Percentiles rank a stretch among this genome's conserved stretches.
These are phyloP conservation scores for Tolypocladium endophyticum DNA, from an alignment of 2,329 filamentous ascomycete genomes.

Conservation along the genomic window DNA sequence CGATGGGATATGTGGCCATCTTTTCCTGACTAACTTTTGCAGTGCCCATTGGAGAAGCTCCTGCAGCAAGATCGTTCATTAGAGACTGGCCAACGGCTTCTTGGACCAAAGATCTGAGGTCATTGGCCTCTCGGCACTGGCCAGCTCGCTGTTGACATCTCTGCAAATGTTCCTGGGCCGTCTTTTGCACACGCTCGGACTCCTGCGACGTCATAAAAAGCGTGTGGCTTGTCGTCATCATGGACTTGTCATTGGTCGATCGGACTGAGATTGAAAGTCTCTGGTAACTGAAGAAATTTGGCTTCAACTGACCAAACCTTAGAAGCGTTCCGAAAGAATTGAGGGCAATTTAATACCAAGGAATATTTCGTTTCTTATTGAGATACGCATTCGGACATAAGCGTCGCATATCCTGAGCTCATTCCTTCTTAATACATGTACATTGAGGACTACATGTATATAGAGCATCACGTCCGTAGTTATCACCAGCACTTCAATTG, in stretches of 20 bases:
- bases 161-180: background rate
- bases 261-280: background rate
- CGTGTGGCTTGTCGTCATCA: background rate
- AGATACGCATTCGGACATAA: too few species aligned
- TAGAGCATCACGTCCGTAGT: too few species aligned
- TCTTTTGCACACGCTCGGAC: background rate
- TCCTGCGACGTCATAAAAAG: background rate
- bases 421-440: too few species aligned
- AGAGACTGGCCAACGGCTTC: background rate
- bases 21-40: background rate
- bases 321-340: too few species aligned
- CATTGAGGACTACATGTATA: too few species aligned
- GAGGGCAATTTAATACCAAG: too few species aligned
- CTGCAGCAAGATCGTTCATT: background rate
- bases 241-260: background rate
- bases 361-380: too few species aligned
- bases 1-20: background rate
- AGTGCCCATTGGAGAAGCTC: background rate
- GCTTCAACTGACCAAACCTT: too few species aligned
- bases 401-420: too few species aligned
- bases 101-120: background rate
- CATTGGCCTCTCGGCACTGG: background rate
- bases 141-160: background rate
- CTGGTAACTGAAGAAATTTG: too few species aligned
- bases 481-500: too few species aligned